A percentile compares a stretch with the other conserved stretches of the same genome.
Conservation (phyloP, 768 basidiomycete species). For the Suillus tomentosus region DNA sequence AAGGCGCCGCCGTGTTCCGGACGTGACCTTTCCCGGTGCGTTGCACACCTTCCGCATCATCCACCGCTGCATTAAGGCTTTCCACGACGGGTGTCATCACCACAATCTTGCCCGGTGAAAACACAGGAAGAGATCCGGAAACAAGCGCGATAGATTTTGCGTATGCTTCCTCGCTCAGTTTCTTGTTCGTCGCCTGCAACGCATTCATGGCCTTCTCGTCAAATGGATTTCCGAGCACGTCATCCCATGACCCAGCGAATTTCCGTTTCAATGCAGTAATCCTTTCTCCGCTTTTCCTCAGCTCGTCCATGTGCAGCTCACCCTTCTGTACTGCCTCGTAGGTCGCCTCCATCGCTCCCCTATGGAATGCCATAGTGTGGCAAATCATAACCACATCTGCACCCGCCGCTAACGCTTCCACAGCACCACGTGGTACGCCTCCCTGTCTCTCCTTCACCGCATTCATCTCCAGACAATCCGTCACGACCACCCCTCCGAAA, state of each 20-base stretch:
- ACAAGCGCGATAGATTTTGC: constrained; percentile 47
- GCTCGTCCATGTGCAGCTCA: constrained; percentile 37
- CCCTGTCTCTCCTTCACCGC: constrained; percentile 48
- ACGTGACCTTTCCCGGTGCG: constrained; percentile 43
- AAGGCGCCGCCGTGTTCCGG: constrained; percentile 59
- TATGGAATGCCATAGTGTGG: constrained; percentile 57
- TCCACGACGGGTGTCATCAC: constrained; percentile 60
- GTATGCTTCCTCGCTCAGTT: constrained; percentile 52
- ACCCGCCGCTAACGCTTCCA: constrained; percentile 59
- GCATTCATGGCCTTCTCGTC: constrained; percentile 25
- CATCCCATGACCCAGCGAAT: constrained; percentile 52
- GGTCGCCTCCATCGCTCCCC: constrained; percentile 51
- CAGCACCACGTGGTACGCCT: constrained; percentile 55
- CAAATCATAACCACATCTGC: constrained; percentile 79
- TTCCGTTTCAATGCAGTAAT: constrained; percentile 51
- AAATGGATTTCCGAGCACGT: constrained; percentile 30
- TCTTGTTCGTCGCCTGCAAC: constrained; percentile 41
- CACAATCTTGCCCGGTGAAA: constrained; percentile 37
- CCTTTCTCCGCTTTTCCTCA: constrained; percentile 46
- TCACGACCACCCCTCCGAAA: constrained; percentile 64
- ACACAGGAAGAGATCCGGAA: constrained; percentile 36
- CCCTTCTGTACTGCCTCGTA: constrained; percentile 54
- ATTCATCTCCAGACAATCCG: constrained; percentile 79
- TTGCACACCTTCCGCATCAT: constrained; percentile 50
- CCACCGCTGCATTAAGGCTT: constrained; percentile 63